Evolutionary conservation across 129 eudicot genomes (phyloP), one percentile per base, ranked within the genome.

Genomic region (Tanacetum coccineum): DNA sequence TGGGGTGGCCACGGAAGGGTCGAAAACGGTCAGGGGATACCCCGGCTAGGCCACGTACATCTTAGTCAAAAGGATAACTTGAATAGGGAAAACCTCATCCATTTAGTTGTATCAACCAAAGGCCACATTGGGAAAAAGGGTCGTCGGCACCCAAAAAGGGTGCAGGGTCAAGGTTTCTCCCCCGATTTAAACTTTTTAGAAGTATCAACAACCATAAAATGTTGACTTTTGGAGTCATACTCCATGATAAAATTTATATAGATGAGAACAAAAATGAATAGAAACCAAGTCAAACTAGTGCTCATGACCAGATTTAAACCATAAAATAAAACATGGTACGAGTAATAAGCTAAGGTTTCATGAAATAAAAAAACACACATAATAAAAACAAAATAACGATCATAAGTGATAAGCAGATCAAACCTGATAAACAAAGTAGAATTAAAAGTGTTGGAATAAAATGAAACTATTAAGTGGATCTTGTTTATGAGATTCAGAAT

Each of bases 351-450:
- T 75, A 67, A 62, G 73, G 68, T 14, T 74, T 66, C 14, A 61
- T 47, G 4, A 32, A 13, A 66, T 45, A 45, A 46, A 14, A 57
- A 14, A 56, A 6, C 48, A 59, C 28, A 13, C 4, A 15, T 48
- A 47, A 59, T 21, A 40, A 48, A 62, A 67, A 47, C 9, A 32
- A 32, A 32, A 4, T 28, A 28, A 74, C 7, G 55, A 63, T 40
- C 44, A 32, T 22, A 62, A 14, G 9, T 51, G 15, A 55, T 61
- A 67, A 58, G 55, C 54, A 21, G 74, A 75, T 75, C 70, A 50
- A 67, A 75, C 79, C 79, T 74, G 79, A 40, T 66, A 6, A 49
- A 59, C 49, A 57, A 58, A 36, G 66, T 44, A 11, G 61, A 64
- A 53, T 42, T 4, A 63, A 9, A 73, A 73, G 25, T 53, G 66